A percentile compares a stretch with the other conserved stretches of the same genome.
Evolutionary conservation across 1,139 yeast species (phyloP).

Genomic region (Yarrowia galli): DNA sequence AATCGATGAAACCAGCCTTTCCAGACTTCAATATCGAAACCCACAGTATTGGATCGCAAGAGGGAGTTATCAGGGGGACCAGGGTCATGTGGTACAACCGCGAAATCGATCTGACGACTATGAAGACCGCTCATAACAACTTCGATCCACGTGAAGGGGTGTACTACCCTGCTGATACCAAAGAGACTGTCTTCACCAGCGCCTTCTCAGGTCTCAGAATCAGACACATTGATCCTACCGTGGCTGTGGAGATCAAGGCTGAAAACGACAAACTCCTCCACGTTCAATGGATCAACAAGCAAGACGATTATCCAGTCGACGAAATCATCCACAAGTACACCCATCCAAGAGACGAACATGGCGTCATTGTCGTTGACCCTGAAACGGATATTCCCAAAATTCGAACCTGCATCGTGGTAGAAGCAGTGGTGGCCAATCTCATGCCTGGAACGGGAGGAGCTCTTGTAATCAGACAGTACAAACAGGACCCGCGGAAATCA

Average conservation of each 20-base stretch:
- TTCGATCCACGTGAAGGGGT: background rate
- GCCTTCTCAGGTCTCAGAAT: background rate
- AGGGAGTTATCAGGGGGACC: background rate
- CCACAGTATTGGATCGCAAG: background rate
- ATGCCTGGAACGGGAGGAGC: background rate
- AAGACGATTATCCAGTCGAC: background rate
- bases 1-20: background rate
- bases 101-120: background rate
- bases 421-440: background rate
- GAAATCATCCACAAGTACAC: background rate
- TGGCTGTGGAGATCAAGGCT: background rate
- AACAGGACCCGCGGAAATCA: background rate
- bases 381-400: no score
- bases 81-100: background rate
- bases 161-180: background rate
- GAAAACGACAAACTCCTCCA: background rate
- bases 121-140: background rate
- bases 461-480: background rate
- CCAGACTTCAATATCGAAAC: background rate
- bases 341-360: background rate
- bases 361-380: background rate
- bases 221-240: background rate
- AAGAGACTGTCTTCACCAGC: background rate
- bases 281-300: background rate
- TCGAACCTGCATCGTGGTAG: background rate